A percentile compares a stretch with the other conserved stretches of the same genome.
Evolutionary conservation across 805 yeast species (phyloP).

Genomic region (Lachancea thermotolerans): DNA sequence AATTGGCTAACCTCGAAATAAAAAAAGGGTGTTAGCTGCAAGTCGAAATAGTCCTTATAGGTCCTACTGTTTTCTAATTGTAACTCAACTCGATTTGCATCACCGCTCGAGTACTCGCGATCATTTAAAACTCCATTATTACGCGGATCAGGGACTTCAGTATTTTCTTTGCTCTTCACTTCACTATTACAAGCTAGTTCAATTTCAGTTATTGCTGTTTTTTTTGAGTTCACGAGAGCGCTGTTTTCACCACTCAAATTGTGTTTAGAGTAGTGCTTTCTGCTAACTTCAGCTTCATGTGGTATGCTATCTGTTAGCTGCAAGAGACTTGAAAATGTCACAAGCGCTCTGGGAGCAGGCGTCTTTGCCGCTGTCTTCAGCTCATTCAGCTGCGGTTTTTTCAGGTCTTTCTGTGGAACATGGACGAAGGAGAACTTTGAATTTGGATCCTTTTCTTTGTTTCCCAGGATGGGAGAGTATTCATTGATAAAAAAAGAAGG

Average conservation of each 20-base stretch:
- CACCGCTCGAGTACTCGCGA: too few species aligned
- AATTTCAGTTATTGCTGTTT: too few species aligned
- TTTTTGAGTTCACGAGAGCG: too few species aligned
- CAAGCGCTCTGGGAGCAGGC: background rate
- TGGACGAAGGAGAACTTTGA: background rate
- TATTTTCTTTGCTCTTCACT: too few species aligned
- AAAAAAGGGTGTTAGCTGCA: conserved; percentile 9
- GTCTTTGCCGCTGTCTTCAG: background rate
- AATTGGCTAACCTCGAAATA: conserved; percentile 5
- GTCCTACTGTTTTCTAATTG: background rate
- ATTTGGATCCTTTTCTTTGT: background rate
- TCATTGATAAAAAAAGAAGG: conserved; percentile 34
- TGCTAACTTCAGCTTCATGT: too few species aligned
- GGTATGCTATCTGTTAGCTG: too few species aligned
- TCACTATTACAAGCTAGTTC: too few species aligned
- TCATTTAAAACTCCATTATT: too few species aligned
- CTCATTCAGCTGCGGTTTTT: background rate
- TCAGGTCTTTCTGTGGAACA: background rate
- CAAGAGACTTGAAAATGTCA: background rate
- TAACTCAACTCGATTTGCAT: background rate
- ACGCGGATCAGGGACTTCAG: too few species aligned
- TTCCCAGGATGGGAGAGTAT: background rate
- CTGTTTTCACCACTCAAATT: too few species aligned
- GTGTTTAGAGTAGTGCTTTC: too few species aligned
- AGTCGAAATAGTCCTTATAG: conserved; percentile 7